Percentiles rank a stretch among this genome's conserved stretches.
Conservation (phyloP, 495 filamentous ascomycete species). For the Penicillium paradoxum region DNA sequence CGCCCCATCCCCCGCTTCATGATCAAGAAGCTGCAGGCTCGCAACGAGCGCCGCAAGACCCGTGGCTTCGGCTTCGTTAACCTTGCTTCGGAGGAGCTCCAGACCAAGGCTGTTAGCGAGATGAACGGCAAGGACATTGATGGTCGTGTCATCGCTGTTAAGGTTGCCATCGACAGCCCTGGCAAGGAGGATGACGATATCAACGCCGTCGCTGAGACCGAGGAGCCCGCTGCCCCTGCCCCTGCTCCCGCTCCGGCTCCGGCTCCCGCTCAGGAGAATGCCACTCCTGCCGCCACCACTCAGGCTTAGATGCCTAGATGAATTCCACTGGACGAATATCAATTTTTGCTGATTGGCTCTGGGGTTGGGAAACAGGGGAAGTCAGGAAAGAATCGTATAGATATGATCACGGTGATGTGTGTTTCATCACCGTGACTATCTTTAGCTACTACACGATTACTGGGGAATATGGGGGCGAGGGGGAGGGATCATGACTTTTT, state of each 20-base stretch:
- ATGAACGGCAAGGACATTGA: constrained; percentile 99
- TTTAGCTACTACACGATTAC: constrained; percentile 12
- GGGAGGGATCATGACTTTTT: constrained; percentile 22
- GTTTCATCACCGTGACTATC: constrained; percentile 10
- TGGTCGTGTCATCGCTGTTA: constrained; percentile 97
- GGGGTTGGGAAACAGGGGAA: background rate
- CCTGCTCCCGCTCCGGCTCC: constrained; percentile 20
- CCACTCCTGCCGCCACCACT: constrained; percentile 16
- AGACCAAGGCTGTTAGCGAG: constrained; percentile 92
- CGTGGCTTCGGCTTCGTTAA: constrained; percentile 99
- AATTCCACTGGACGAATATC: constrained; percentile 19
- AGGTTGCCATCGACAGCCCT: constrained; percentile 98
- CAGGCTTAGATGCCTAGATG: constrained; percentile 31
- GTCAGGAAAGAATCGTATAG: constrained; percentile 7
- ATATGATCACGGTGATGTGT: constrained; percentile 14
- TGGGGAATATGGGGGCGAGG: constrained; percentile 10
- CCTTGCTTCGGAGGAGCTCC: constrained; percentile 86
- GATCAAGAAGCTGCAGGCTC: constrained; percentile 98
- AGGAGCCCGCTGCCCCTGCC: constrained; percentile 38
- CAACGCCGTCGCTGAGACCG: constrained; percentile 56
- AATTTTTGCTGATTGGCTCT: constrained; percentile 15
- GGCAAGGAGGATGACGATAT: constrained; percentile 95
- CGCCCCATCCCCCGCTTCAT: constrained; percentile 98
- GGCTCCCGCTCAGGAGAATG: constrained; percentile 16
- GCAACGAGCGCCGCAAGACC: constrained; percentile 97